phyloP scores from a whole-genome alignment of 305 asterid species.

The Fraxinus paxiana region DNA sequence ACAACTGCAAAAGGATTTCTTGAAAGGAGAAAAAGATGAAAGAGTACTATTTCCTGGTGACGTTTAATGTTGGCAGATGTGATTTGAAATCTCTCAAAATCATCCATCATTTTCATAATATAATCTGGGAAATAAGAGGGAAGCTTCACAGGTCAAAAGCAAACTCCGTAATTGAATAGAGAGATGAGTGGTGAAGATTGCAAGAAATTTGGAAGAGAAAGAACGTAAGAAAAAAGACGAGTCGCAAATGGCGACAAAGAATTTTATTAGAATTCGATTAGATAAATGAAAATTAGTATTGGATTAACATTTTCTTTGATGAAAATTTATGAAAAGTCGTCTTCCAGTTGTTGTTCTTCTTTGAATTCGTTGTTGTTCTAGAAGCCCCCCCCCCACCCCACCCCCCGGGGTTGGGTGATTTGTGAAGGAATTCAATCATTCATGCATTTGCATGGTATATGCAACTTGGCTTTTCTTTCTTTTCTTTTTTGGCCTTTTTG shows the following conservation, averaged over 20 bases:
- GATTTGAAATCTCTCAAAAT: slow-evolving; percentile 28
- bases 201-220: slow-evolving; percentile 38
- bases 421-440: not conserved
- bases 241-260: slow-evolving; percentile 34
- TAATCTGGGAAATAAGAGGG: slow-evolving; percentile 9
- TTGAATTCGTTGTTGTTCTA: not conserved
- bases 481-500: not conserved
- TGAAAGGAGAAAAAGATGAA: slow-evolving; percentile 13
- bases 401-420: not conserved
- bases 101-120: slow-evolving; percentile 22
- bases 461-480: not conserved
- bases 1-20: slow-evolving; percentile 21
- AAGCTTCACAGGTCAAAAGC: slow-evolving; percentile 59
- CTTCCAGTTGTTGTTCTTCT: not conserved
- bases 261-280: not conserved
- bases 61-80: slow-evolving; percentile 29
- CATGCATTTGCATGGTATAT: not conserved
- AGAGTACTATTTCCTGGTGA: slow-evolving; percentile 28
- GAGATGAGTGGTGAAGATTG: slow-evolving; percentile 28
- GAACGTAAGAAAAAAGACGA: not conserved
- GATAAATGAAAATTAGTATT: not conserved
- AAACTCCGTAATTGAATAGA: slow-evolving; percentile 18
- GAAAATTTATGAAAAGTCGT: not conserved
- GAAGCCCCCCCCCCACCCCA: not conserved
- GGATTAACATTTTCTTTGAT: not conserved